Evolutionary conservation across 2,329 filamentous ascomycete genomes (phyloP).

Genomic region (Arthrocladium fulminans): DNA sequence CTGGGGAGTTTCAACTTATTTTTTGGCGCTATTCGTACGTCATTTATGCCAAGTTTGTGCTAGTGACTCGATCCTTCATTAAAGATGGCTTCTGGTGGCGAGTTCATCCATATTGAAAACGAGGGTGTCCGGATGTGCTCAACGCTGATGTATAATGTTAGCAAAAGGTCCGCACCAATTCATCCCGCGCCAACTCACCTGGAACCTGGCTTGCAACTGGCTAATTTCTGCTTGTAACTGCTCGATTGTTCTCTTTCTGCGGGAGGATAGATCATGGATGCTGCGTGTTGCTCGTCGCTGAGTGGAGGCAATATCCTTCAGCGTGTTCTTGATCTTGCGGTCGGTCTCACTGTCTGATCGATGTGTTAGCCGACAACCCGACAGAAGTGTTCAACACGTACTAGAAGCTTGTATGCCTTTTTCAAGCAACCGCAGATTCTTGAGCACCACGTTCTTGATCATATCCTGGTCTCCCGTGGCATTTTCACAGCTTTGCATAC

Average conservation of each 20-base stretch:
- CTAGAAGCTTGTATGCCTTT: constrained; percentile 7
- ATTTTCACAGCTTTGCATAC: constrained; percentile 3
- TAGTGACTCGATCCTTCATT: neutral
- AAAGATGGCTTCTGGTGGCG: neutral
- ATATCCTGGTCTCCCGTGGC: neutral
- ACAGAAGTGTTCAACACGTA: neutral
- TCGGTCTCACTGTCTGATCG: neutral
- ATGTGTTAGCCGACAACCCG: neutral
- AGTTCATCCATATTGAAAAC: neutral
- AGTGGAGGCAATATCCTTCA: constrained; percentile 3
- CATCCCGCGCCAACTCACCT: too few species aligned
- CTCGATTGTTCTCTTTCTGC: constrained; percentile 5
- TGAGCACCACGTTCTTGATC: neutral
- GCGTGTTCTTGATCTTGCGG: constrained; percentile 5
- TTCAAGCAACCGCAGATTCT: neutral
- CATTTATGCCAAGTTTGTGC: constrained; percentile 6
- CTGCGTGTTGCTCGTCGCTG: constrained; percentile 6
- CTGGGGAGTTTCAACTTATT: neutral
- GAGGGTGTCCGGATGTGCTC: too few species aligned
- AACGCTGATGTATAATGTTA: too few species aligned
- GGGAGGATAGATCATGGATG: constrained; percentile 1
- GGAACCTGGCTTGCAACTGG: neutral
- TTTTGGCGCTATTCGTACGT: constrained; percentile 2
- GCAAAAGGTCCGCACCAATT: too few species aligned
- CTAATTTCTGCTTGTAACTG: constrained; percentile 4